A percentile compares a stretch with the other conserved stretches of the same genome.
These are phyloP conservation scores for Anisodus acutangulus DNA, from an alignment of 257 asterid species.

Conservation along the genomic window DNA sequence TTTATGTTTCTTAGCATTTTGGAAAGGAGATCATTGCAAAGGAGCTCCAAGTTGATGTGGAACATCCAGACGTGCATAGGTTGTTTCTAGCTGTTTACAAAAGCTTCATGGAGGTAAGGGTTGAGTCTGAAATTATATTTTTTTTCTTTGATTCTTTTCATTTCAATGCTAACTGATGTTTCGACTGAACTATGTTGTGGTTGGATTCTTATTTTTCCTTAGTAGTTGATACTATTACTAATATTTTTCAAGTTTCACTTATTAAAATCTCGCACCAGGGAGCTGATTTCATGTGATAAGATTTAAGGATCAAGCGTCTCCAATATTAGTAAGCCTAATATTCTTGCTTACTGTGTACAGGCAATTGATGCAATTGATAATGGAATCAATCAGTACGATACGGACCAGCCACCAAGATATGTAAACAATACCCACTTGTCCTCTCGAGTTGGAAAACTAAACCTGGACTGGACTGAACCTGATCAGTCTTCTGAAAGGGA, in stretches of 20 bases:
- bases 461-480: conserved; percentile 42
- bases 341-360: conserved; percentile 5
- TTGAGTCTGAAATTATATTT: not conserved
- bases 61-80: conserved; percentile 35
- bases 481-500: conserved; percentile 42
- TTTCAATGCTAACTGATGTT: not conserved
- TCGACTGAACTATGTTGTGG: not conserved
- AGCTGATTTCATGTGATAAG: not conserved
- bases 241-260: not conserved
- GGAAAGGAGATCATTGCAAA: conserved; percentile 38
- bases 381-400: conserved; percentile 41
- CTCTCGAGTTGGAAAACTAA: conserved; percentile 40
- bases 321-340: conserved; percentile 14
- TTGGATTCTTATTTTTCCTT: conserved; percentile 18
- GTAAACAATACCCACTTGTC: conserved; percentile 42
- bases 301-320: conserved; percentile 18
- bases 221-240: not conserved
- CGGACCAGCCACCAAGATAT: conserved; percentile 40
- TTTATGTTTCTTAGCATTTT: conserved; percentile 27
- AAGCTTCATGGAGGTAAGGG: conserved; percentile 38
- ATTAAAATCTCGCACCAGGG: not conserved
- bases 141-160: conserved; percentile 14
- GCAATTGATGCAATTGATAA: conserved; percentile 45
- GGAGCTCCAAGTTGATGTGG: conserved; percentile 36
- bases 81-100: conserved; percentile 35